Conservation (phyloP, 306 rosid species). For the Acacia melanoxylon region DNA sequence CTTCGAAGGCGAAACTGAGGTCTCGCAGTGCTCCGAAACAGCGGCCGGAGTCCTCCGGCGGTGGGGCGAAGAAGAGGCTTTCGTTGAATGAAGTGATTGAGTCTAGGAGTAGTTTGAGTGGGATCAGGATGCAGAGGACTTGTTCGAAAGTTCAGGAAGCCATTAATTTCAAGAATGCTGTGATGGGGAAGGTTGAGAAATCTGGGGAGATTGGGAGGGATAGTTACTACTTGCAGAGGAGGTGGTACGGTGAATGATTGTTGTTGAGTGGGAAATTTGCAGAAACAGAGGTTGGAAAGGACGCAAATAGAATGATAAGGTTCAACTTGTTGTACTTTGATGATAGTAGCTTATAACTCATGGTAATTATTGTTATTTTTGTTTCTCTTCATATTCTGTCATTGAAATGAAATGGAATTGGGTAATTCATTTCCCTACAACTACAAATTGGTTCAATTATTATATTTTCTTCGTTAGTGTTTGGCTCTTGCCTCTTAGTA, state of each 20-base stretch:
- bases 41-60: constrained; percentile 55
- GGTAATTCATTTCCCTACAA: background rate
- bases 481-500: background rate
- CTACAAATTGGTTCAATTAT: background rate
- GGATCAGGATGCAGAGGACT: constrained; percentile 73
- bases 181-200: constrained; percentile 73
- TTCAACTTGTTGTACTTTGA: background rate
- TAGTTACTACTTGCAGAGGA: constrained; percentile 36
- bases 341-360: background rate
- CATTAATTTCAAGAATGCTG: constrained; percentile 80
- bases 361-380: too few relatives aligned
- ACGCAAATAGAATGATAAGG: background rate
- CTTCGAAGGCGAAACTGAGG: constrained; percentile 86
- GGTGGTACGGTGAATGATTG: constrained; percentile 34
- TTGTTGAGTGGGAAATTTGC: background rate
- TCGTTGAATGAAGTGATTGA: constrained; percentile 73
- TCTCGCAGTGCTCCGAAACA: constrained; percentile 92
- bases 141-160: constrained; percentile 86
- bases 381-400: background rate
- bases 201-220: constrained; percentile 45
- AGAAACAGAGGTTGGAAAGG: background rate
- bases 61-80: constrained; percentile 49
- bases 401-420: background rate
- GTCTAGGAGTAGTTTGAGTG: constrained; percentile 76
- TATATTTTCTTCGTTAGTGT: background rate